Percentiles rank a stretch among this genome's conserved stretches.
These are phyloP conservation scores for Fusarium globosum DNA, from an alignment of 2,329 filamentous ascomycete species.

Conservation along the genomic window DNA sequence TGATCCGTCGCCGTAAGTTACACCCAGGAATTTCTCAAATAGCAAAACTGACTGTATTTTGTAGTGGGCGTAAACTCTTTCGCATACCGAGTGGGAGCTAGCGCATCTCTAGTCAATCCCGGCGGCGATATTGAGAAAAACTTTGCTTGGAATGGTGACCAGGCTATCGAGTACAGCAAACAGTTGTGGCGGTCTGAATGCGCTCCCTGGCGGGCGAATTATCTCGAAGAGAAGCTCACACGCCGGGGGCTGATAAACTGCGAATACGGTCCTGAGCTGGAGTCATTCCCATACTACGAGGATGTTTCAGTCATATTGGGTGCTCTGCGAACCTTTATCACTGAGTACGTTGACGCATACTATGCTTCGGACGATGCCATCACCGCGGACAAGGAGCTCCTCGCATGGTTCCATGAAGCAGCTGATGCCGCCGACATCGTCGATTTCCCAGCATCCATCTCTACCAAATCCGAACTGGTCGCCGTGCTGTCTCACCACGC, in stretches of 20 bases:
- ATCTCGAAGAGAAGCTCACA: neutral
- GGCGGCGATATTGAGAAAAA: neutral
- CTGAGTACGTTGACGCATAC: neutral
- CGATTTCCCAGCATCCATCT: neutral
- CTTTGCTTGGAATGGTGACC: neutral
- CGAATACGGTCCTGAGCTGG: neutral
- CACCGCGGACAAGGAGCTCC: neutral
- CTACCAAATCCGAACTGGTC: neutral
- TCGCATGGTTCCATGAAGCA: neutral
- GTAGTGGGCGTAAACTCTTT: neutral
- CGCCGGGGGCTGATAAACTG: neutral
- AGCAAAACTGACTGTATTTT: accelerated
- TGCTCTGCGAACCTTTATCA: neutral
- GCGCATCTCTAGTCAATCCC: accelerated
- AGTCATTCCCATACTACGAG: neutral
- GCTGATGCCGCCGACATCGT: neutral
- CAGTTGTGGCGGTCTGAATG: neutral
- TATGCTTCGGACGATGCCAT: neutral
- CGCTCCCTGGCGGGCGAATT: neutral
- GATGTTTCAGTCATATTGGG: accelerated
- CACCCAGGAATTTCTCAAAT: accelerated
- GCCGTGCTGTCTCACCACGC: neutral
- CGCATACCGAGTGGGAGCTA: neutral
- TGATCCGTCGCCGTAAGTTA: neutral
- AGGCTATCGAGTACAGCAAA: neutral